Base-by-base conservation (phyloP, 805 yeast genomes). In the Helenozyma rhizophorensis region DNA sequence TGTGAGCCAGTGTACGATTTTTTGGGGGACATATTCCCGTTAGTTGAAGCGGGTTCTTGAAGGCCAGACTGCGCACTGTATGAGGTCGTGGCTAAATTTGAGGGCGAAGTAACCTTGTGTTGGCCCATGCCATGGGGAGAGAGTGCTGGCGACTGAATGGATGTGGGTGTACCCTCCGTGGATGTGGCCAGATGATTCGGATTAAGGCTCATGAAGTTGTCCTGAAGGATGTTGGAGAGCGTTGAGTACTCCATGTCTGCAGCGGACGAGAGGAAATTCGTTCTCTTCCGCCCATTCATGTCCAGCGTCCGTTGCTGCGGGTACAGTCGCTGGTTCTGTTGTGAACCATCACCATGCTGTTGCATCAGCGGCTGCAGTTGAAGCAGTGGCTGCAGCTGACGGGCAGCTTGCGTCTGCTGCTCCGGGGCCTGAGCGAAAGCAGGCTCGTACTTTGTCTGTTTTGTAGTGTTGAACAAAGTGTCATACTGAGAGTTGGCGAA, bases 161-260 rank as follows among this genome's bases (percentile, higher is more conserved):
- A 61, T 27, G 47, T 54, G 7, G 72, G 71, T 2, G 71, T 60
- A 6, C 61, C 65, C 37, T 58, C 68, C 15, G 49, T 57, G 10
- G 65, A 56, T 2, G 65, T 53, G 12, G 40, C 28, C 16, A 56
- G 47, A 25, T 49, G 54, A 18, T 42, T 47, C 15, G 39, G 42
- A 28, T 44, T 32, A 21, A 38, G 15, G 9, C 39, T 51, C 34
- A 58, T 46, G 30, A 57, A 49, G 37, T 61, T 70, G 30, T 74
- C 77, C 22, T 75, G 76, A 23, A 80, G 68, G 30, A 83, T 81
- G 39, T 70, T 76, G 7, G 87, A 80, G 19, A 83, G 57, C 3
- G 82, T 76, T 3, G 85, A 71, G 46, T 83, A 82, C 46, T 83
- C 93, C 32, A 80, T 61, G 48, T 80, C 82, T 0, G 86, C 88